Conservation (phyloP, 805 yeast species). For the Phaffomyces antillensis region DNA sequence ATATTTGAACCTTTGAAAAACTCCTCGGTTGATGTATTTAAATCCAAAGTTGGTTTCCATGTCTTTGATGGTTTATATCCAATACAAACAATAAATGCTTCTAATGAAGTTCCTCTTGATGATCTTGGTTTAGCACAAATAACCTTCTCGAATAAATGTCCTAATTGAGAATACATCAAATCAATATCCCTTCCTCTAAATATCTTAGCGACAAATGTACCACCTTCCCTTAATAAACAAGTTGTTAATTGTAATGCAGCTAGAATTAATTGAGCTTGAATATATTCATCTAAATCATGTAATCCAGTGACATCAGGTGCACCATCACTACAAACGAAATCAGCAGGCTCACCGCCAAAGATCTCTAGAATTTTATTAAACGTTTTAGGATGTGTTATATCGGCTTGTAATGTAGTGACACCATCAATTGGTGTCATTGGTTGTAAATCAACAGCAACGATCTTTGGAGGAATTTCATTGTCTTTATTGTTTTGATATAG, state of each 20-base stretch:
- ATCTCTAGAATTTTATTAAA: constrained; percentile 64
- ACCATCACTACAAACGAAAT: constrained; percentile 94
- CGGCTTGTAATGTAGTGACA: constrained; percentile 89
- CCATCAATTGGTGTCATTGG: constrained; percentile 97
- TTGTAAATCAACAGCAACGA: constrained; percentile 92
- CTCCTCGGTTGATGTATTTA: constrained; percentile 65
- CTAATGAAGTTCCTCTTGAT: constrained; percentile 89
- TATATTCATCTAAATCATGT: constrained; percentile 94
- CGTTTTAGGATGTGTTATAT: constrained; percentile 93
- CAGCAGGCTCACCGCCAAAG: constrained; percentile 91
- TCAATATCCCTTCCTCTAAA: constrained; percentile 96
- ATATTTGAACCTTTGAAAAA: constrained; percentile 61
- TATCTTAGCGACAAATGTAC: constrained; percentile 91
- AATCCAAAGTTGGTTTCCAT: constrained; percentile 66
- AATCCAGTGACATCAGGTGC: constrained; percentile 98
- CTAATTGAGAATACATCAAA: constrained; percentile 84
- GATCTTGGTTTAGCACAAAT: constrained; percentile 96
- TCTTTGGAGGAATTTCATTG: constrained; percentile 44
- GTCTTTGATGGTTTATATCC: constrained; percentile 79
- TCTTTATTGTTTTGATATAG: constrained; percentile 38
- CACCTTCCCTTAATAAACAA: constrained; percentile 82
- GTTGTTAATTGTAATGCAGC: constrained; percentile 91
- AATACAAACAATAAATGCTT: constrained; percentile 87
- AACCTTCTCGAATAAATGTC: constrained; percentile 77
- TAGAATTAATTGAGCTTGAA: constrained; percentile 88